Base-by-base conservation (phyloP, 768 basidiomycete genomes). In the Omphalotus guepiniiformis region DNA sequence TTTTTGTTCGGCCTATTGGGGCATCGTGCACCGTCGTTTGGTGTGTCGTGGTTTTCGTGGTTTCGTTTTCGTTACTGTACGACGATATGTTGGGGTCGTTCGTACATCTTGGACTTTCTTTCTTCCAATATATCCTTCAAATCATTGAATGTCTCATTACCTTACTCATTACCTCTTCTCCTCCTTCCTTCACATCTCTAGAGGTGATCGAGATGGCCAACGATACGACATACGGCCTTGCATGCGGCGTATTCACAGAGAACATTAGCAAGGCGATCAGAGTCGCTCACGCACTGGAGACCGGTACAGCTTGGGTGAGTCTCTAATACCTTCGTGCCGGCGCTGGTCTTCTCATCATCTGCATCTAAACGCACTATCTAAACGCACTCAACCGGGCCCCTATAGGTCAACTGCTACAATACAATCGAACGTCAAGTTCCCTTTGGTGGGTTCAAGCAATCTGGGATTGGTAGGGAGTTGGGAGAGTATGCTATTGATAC, bases 371-470 rank as follows among this genome's bases (percentile, higher is more conserved):
- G n/a, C n/a, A n/a, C n/a, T n/a, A n/a, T n/a, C n/a, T n/a, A n/a
- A n/a, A n/a, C n/a, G n/a, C n/a, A n/a, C n/a, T n/a, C n/a, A n/a
- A n/a, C n/a, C n/a, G n/a, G n/a, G n/a, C n/a, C n/a, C n/a, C 5
- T 29, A n/a, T 52, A 73, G 67, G 56, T 79, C 27, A 80, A 80
- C 58, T 74, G 72, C 49, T 67, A 64, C 38, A 78, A 79, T 57
- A 60, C 63, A 50, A 60, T 82, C 12, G 70, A 84, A 55, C 53
- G 72, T 3, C 71, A 73, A 22, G 72, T 88, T 16, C 88, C 91
- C 0, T 93, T 93, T 59, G 91, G 91, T 51, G 91, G 91, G 7
- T 92, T 74, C 75, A 93, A 91, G 72, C 80, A 85, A 58, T 82
- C 79, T 29, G 89, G 88, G 50, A 82, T 90, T 18, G 90, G 90